A percentile compares a stretch with the other conserved stretches of the same genome.
Conservation (phyloP, 2,329 filamentous ascomycete genomes). For the Ilyonectria robusta region DNA sequence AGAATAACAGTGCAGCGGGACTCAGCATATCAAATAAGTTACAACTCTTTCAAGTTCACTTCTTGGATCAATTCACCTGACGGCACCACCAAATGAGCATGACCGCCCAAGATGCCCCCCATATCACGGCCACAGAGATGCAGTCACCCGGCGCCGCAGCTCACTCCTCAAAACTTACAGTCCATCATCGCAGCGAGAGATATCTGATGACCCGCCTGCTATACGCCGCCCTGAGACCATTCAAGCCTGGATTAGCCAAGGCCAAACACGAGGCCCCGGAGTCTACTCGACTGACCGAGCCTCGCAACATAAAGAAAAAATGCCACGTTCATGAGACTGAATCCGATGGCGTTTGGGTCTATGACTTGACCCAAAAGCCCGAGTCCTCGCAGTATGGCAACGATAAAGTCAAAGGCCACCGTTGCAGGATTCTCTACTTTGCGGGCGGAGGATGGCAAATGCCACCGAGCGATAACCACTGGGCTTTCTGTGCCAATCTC, state of each 20-base stretch:
- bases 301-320: conserved; percentile 19
- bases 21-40: no score
- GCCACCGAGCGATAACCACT: conserved; percentile 65
- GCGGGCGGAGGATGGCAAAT: conserved; percentile 69
- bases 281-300: conserved; percentile 26
- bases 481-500: conserved; percentile 64
- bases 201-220: conserved; percentile 31
- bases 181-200: conserved; percentile 29
- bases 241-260: conserved; percentile 31
- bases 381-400: neutral
- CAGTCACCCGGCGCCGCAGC: no score
- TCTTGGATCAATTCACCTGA: no score
- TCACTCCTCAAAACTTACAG: conserved; percentile 6
- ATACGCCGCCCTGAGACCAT: conserved; percentile 32
- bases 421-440: conserved; percentile 64
- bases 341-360: conserved; percentile 46
- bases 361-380: conserved; percentile 35
- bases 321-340: conserved; percentile 38
- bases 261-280: conserved; percentile 20
- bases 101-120: neutral
- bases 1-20: no score
- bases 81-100: no score
- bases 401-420: conserved; percentile 34
- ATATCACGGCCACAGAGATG: neutral
- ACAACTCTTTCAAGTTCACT: no score